Base-by-base conservation (phyloP, 352 stramenopile species). In the Phytophthora pisi region DNA sequence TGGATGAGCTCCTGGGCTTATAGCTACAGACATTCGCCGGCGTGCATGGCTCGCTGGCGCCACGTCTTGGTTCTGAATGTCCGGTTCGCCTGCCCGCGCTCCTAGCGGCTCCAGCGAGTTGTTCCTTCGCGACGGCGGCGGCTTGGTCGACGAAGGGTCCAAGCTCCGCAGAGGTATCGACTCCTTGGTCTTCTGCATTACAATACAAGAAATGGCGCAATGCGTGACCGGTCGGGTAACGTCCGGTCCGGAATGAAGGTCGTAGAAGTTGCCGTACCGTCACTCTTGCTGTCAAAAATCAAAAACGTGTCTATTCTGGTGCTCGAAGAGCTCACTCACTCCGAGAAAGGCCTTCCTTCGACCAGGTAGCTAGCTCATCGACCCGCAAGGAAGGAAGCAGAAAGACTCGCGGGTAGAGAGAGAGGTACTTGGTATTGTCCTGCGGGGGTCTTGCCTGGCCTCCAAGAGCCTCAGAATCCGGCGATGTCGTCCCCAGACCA, bases 31-130 rank as follows among this genome's bases (percentile, higher is more conserved):
- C 31, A 57, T 51, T 15, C 57, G 57, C 2, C 61, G 56, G 34
- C 49, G 57, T 34, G 42, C 61, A 50, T 51, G 45, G 24, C 43
- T 23, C 16, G 20, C 51, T 31, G 26, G 20, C 9, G 30, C 40
- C 11, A 7, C 11, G 31, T 66, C 45, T 45, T 67, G 59, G 43
- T 65, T 63, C 3, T 57, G 45, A n/a, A 47, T 10, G n/a, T 56
- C 34, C 24, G 26, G n/a, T 1, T 69, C 66, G 15, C 50, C 26
- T 57, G 15, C 20, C 51, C 51, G 60, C 24, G 40, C 38, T 6
- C n/a, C 57, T 11, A 77, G 52, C 30, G 70, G 60, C n/a, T 74
- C 56, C 51, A 77, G 9, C 6, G 66, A 51, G 16, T 61, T 61
- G 18, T 72, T 74, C 42, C 61, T 61, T 57, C 69, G 51, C 13